phyloP scores from a whole-genome alignment of 148 eudicot species.

The Rhododendron simsii region DNA sequence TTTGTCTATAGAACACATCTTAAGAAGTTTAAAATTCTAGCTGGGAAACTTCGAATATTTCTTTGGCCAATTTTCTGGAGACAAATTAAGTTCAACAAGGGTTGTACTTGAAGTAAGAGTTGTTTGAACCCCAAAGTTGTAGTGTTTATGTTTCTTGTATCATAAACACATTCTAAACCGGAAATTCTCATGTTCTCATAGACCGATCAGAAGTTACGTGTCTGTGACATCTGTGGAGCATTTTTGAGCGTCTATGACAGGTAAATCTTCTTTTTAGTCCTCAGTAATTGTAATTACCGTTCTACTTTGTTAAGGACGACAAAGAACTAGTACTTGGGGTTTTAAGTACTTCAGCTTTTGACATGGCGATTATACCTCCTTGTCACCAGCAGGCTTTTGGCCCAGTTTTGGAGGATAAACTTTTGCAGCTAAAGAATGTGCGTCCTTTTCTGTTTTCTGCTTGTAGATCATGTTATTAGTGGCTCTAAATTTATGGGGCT shows the following conservation, averaged over 20 bases:
- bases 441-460: slow-evolving; percentile 68
- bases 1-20: background rate
- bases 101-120: background rate
- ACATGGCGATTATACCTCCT: slow-evolving; percentile 88
- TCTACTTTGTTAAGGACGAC: slow-evolving; percentile 24
- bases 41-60: background rate
- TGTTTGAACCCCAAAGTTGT: background rate
- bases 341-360: slow-evolving; percentile 71
- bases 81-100: background rate
- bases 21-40: background rate
- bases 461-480: slow-evolving; percentile 57
- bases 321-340: slow-evolving; percentile 34
- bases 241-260: slow-evolving; percentile 97
- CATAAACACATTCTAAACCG: background rate
- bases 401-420: slow-evolving; percentile 93
- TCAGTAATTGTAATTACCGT: background rate
- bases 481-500: slow-evolving; percentile 36
- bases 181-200: slow-evolving; percentile 24
- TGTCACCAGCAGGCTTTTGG: slow-evolving; percentile 96
- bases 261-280: slow-evolving; percentile 28
- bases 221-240: slow-evolving; percentile 99
- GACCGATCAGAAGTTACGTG: slow-evolving; percentile 99
- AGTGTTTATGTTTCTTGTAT: background rate
- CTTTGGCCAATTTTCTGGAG: background rate
- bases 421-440: slow-evolving; percentile 95